Evolutionary conservation across 1,284 basidiomycete species (phyloP).

Genomic region (Cutaneotrichosporon cavernicola): DNA sequence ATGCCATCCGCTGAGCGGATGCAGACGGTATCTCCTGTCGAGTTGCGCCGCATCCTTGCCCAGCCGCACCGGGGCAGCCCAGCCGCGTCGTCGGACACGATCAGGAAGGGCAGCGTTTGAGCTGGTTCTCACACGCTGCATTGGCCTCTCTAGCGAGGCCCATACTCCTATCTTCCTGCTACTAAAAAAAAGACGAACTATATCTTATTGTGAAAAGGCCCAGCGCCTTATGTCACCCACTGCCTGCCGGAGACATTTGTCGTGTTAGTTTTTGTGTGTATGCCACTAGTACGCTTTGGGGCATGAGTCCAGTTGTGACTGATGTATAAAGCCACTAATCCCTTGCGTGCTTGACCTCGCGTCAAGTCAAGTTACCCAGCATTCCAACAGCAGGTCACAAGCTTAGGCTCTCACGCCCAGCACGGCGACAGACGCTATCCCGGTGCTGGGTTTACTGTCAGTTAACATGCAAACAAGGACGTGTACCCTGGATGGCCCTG

Average conservation of each 20-base stretch:
- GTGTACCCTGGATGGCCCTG: too few relatives aligned
- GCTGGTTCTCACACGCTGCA: background rate
- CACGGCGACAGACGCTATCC: too few relatives aligned
- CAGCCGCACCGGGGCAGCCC: background rate
- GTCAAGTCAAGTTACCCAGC: too few relatives aligned
- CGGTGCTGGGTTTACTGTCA: too few relatives aligned
- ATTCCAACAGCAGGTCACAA: too few relatives aligned
- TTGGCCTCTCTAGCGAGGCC: background rate
- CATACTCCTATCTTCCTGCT: background rate
- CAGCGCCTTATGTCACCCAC: background rate
- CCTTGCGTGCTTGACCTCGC: too few relatives aligned
- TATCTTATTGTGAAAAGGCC: background rate
- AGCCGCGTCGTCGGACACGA: background rate
- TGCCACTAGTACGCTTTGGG: background rate
- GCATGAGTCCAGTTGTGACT: background rate
- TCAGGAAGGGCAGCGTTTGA: background rate
- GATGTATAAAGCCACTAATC: too few relatives aligned
- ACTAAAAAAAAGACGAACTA: background rate
- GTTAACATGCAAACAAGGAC: too few relatives aligned
- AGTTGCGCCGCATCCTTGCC: slow-evolving; percentile 18
- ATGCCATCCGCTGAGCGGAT: slow-evolving; percentile 17
- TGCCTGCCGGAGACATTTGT: background rate
- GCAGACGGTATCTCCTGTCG: background rate
- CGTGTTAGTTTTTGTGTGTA: background rate
- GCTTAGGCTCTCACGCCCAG: too few relatives aligned